Percentiles rank a stretch among this genome's conserved stretches.
Conservation (phyloP, 306 rosid genomes). For the Begonia peltatifolia region DNA sequence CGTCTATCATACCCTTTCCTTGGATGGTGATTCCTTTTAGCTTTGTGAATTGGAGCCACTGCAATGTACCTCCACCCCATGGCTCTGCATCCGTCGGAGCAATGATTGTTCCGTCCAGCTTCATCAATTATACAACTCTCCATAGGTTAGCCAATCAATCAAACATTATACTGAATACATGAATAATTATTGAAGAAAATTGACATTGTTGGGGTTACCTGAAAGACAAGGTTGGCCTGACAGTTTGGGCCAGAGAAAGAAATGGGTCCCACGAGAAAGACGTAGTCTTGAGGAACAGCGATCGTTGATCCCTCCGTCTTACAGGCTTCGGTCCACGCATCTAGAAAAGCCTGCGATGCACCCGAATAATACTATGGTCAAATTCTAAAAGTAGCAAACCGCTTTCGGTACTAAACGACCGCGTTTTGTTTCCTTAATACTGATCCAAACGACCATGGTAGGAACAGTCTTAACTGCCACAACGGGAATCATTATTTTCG, state of each 20-base stretch:
- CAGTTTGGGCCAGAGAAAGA: slow-evolving; percentile 91
- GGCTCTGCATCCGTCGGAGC: slow-evolving; percentile 57
- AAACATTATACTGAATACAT: too few relatives aligned
- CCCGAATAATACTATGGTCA: not conserved
- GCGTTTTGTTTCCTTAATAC: slow-evolving; percentile 7
- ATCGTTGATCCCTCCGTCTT: slow-evolving; percentile 66
- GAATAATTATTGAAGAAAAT: too few relatives aligned
- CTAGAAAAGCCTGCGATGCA: slow-evolving; percentile 70
- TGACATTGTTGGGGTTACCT: slow-evolving; percentile 28
- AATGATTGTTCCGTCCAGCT: slow-evolving; percentile 84
- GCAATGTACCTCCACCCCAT: slow-evolving; percentile 69
- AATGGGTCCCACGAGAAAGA: slow-evolving; percentile 72
- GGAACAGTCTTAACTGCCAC: slow-evolving; percentile 34
- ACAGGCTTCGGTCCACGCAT: slow-evolving; percentile 85
- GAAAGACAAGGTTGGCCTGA: slow-evolving; percentile 61
- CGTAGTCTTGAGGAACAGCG: slow-evolving; percentile 41
- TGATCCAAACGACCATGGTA: slow-evolving; percentile 12
- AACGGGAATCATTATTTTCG: slow-evolving; percentile 27
- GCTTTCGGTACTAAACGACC: not conserved
- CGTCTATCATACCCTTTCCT: slow-evolving; percentile 85
- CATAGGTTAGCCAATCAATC: too few relatives aligned
- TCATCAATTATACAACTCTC: not conserved
- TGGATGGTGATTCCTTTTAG: slow-evolving; percentile 61
- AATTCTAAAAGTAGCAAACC: too few relatives aligned
- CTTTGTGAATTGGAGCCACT: slow-evolving; percentile 81